Evolutionary conservation across 306 rosid species (phyloP).

Genomic region (Acacia crassicarpa): DNA sequence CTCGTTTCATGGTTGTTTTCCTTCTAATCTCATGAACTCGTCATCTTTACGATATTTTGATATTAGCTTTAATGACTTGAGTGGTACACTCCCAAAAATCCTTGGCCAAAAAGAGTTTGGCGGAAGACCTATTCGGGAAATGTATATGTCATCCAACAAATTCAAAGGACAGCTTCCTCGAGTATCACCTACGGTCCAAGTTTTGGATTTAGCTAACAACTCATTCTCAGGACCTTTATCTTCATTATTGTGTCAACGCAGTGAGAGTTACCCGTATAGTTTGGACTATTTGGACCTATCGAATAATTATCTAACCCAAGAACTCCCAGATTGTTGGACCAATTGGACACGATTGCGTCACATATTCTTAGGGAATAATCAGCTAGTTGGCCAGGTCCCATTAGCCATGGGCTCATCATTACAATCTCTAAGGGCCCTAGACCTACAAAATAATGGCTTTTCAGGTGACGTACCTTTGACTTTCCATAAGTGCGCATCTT

Average conservation of each 20-base stretch:
- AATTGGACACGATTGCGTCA: not conserved
- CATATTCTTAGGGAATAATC: not conserved
- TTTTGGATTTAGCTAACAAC: too few relatives aligned
- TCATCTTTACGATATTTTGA: not conserved
- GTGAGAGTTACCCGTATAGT: too few relatives aligned
- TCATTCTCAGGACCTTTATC: not conserved
- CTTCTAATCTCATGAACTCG: not conserved
- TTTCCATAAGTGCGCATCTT: too few relatives aligned
- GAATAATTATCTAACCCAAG: not conserved
- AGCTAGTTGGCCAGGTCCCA: not conserved
- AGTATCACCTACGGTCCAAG: fast-evolving
- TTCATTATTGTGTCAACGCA: too few relatives aligned
- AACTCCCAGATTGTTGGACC: not conserved
- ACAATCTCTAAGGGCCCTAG: fast-evolving
- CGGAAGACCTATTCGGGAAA: too few relatives aligned
- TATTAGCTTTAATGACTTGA: too few relatives aligned
- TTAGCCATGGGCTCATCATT: not conserved
- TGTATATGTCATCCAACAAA: too few relatives aligned
- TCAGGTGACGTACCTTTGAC: too few relatives aligned
- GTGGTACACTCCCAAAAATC: too few relatives aligned
- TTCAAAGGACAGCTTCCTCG: too few relatives aligned
- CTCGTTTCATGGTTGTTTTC: not conserved
- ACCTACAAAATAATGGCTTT: too few relatives aligned
- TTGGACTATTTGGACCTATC: not conserved
- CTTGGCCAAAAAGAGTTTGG: too few relatives aligned